Base-by-base conservation (phyloP, 495 filamentous ascomycete genomes). In the Achaetomiella virescens region DNA sequence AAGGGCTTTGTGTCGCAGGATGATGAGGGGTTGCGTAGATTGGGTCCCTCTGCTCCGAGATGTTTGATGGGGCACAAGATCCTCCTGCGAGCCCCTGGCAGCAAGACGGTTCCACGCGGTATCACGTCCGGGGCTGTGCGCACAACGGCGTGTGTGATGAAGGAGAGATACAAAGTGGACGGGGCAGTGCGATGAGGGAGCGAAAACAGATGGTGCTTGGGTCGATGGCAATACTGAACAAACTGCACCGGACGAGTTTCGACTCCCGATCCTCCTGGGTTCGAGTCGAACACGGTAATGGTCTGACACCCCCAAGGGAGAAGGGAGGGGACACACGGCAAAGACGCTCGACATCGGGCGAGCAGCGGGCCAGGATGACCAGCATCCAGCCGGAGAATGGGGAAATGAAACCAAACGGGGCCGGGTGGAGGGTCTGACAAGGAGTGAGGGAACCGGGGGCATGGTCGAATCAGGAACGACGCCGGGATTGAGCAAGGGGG, bases 1-100 rank as follows among this genome's bases (percentile, higher is more conserved):
- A 57, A 50, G 57, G 55, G 58, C 48, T 55, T 57, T 48, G 66
- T 66, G 63, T 70, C 61, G 67, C 67, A 70, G 66, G 55, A 66
- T 58, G 50, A 40, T 51, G 57, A 63, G 55, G 48, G 62, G 51
- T 60, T 54, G 56, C 56, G 63, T 55, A 54, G 40, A 59, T 43
- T 52, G 22, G 51, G 48, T 18, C 24, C 40, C 48, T 55, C 38
- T 56, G 46, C 37, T 22, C 35, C 49, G 45, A 58, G 58, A 47
- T 49, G 54, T 56, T 43, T 38, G 55, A 59, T 57, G 50, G 60
- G 41, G 43, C 54, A 48, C 57, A 44, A 52, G 48, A 57, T 37
- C 38, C 61, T 63, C 53, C 57, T 57, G 53, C 37, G 51, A 57
- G 54, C 62, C 65, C 65, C 65, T 66, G 62, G 46, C 46, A 47